phyloP scores from a whole-genome alignment of 805 yeast species.

The Trichomonascus vanleenenianus region DNA sequence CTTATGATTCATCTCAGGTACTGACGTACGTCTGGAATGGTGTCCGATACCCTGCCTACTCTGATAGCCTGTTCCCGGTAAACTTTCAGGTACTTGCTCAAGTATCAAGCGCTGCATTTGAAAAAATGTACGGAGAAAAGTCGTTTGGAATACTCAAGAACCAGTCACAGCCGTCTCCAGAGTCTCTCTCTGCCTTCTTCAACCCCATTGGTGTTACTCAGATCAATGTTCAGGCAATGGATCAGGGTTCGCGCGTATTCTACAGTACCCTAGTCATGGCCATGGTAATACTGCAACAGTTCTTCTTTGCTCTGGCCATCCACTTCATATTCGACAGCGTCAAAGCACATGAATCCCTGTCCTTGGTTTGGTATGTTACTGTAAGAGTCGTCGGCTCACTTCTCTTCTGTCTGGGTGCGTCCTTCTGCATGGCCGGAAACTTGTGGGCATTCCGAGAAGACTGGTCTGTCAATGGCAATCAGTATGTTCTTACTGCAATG shows the following conservation, averaged over 20 bases:
- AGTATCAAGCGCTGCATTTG: neutral
- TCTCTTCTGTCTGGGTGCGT: conserved; percentile 2
- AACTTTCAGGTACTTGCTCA: conserved; percentile 2
- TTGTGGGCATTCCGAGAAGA: conserved; percentile 11
- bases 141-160: neutral
- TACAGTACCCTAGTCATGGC: conserved; percentile 9
- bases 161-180: conserved; percentile 1
- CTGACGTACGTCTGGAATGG: conserved; percentile 11
- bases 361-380: neutral
- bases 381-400: conserved; percentile 3
- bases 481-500: conserved; percentile 13
- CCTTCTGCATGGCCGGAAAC: conserved; percentile 8
- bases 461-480: conserved; percentile 10
- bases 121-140: conserved; percentile 3
- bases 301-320: conserved; percentile 7
- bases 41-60: conserved; percentile 5
- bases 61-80: neutral
- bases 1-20: conserved; percentile 6
- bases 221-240: conserved; percentile 7
- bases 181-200: conserved; percentile 3
- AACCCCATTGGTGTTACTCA: conserved; percentile 3
- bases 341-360: neutral
- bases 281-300: conserved; percentile 12
- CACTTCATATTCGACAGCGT: neutral
- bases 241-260: conserved; percentile 7